phyloP scores from a whole-genome alignment of 306 rosid genomes.

The Senna siamea region DNA sequence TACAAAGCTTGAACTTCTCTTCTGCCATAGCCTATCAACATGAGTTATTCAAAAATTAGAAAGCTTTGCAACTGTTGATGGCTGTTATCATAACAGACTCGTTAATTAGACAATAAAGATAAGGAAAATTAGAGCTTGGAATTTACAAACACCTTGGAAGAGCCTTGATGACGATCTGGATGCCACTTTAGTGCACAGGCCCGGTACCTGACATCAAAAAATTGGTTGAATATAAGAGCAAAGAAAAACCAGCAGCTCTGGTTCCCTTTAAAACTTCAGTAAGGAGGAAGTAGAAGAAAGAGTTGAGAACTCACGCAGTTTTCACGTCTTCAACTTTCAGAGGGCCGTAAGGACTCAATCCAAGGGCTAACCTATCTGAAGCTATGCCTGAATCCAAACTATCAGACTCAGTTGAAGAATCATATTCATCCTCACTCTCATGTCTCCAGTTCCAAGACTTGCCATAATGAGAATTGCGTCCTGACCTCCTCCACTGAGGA shows the following conservation, averaged over 20 bases:
- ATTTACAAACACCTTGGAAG: slow-evolving; percentile 66
- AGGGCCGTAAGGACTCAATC: slow-evolving; percentile 75
- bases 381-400: slow-evolving; percentile 42
- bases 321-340: slow-evolving; percentile 78
- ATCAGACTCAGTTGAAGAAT: slow-evolving; percentile 52
- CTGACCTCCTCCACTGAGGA: slow-evolving; percentile 69
- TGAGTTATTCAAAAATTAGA: slow-evolving; percentile 10
- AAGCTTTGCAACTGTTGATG: slow-evolving; percentile 10
- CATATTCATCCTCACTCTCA: slow-evolving; percentile 49
- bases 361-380: slow-evolving; percentile 76
- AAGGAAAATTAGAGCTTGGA: neutral
- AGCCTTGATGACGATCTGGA: slow-evolving; percentile 92
- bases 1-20: slow-evolving; percentile 86
- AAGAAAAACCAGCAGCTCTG: neutral
- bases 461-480: slow-evolving; percentile 43
- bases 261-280: slow-evolving; percentile 12
- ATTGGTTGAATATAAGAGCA: slow-evolving; percentile 12
- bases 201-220: slow-evolving; percentile 60
- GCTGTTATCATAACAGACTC: neutral
- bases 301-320: slow-evolving; percentile 68
- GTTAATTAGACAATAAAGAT: neutral
- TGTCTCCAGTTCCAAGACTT: slow-evolving; percentile 63
- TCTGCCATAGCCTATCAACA: slow-evolving; percentile 65
- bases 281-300: slow-evolving; percentile 13
- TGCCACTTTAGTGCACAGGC: slow-evolving; percentile 89